Base-by-base conservation (phyloP, 2,329 filamentous ascomycete genomes). In the Colletotrichum sp. region DNA sequence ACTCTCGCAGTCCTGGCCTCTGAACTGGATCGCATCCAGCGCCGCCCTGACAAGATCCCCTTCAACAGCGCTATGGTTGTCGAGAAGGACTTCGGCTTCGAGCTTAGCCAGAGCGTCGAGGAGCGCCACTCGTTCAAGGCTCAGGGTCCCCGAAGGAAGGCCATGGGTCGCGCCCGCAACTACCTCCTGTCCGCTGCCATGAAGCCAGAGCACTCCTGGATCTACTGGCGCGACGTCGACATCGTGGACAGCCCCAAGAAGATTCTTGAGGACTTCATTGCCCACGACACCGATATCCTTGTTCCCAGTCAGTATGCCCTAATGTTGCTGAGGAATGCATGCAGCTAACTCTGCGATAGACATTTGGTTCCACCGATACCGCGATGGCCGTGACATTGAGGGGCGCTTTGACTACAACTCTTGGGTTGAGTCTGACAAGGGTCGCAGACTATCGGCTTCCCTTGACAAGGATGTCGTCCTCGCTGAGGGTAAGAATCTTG, bases 321-420 rank as follows among this genome's bases (percentile, higher is more conserved):
- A 2, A 24, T 24, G 24, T 18, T 44, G 16, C 21, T 52, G 13
- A 13, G 18, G 26, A 15, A 69, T 62, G 68, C 80, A 72, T 80
- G 66, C 32, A 26, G 26, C 24, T 62, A 64, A 74, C 74, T 71
- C 36, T 55, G 13, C 49, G 39, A 63, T 82, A 98, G 96, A 99
- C 84, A 93, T 99, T 80, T 99, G 96, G 96, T 99, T 98, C 86
- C 96, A 99, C 84, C 92, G 96, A 65, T 98, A 98, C 81, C 88
- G 92, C 79, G 91, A 96, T 79, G 92, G 93, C 30, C 89, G 90
- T 68, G 96, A 99, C 83, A 96, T 99, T 80, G 97, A 99, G 87
- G 97, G 97, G 78, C 93, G 95, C 90, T 99, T 99, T 83, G 97
- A 99, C 84, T 99, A 99, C 88, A 99, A 99, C 86, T 99, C 97